Evolutionary conservation across 257 asterid genomes (phyloP).

Genomic region (Linderniella brevidens): DNA sequence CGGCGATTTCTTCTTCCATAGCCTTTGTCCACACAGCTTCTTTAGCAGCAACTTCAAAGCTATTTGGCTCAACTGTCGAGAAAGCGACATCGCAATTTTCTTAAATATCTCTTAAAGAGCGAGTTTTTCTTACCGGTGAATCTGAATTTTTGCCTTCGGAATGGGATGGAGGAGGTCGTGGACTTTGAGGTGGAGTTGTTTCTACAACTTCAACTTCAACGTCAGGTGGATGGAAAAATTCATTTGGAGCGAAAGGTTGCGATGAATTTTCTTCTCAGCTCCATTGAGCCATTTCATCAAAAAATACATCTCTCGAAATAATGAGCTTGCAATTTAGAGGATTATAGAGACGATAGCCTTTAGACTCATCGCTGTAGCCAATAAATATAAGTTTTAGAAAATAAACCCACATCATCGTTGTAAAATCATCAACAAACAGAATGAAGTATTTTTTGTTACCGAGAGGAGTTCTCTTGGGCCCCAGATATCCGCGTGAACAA

Average conservation of each 20-base stretch:
- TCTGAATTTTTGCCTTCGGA: background rate
- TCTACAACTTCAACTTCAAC: background rate
- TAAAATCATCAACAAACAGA: slow-evolving; percentile 2
- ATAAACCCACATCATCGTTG: slow-evolving; percentile 2
- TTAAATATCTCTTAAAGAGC: slow-evolving; percentile 4
- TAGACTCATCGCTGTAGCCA: slow-evolving; percentile 8
- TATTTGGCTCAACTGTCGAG: background rate
- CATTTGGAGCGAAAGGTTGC: background rate
- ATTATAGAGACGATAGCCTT: slow-evolving; percentile 10
- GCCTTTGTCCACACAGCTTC: slow-evolving; percentile 5
- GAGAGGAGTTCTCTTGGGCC: slow-evolving; percentile 2
- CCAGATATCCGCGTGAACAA: slow-evolving; percentile 12
- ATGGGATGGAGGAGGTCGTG: background rate
- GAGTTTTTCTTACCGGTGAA: background rate
- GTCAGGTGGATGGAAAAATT: background rate
- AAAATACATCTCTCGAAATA: slow-evolving; percentile 10
- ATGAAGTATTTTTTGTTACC: slow-evolving; percentile 1
- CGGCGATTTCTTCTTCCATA: slow-evolving; percentile 5
- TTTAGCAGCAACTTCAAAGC: slow-evolving; percentile 2
- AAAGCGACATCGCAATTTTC: background rate
- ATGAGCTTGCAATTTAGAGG: background rate
- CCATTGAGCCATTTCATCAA: slow-evolving; percentile 9
- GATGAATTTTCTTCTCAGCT: background rate
- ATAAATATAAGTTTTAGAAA: slow-evolving; percentile 7
- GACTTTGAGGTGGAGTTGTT: background rate